These are phyloP conservation scores for Periglandula ipomoeae DNA, from an alignment of 2,329 filamentous ascomycete genomes.

Conservation along the genomic window DNA sequence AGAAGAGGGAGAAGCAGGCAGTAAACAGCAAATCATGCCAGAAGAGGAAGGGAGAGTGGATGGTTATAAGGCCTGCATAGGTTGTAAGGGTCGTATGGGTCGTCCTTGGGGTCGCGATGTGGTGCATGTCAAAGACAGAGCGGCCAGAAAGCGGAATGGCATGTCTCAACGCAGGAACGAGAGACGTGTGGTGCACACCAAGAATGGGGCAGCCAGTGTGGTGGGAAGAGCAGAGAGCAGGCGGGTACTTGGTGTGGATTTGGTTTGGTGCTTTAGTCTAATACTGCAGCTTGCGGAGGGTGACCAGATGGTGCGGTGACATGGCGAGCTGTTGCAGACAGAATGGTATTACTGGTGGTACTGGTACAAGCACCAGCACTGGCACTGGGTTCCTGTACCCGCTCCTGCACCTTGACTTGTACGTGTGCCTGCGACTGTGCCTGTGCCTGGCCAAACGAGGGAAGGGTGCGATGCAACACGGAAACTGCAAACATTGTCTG, in stretches of 20 bases:
- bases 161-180: constrained; percentile 32
- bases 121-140: constrained; percentile 1
- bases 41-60: constrained; percentile 1
- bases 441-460: too few species aligned
- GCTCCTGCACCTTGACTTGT: too few species aligned
- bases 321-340: too few species aligned
- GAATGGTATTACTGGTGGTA: too few species aligned
- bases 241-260: not conserved
- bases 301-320: too few species aligned
- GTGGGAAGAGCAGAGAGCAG: not conserved
- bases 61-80: too few species aligned
- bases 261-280: not conserved
- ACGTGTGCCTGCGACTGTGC: too few species aligned
- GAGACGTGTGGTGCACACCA: constrained; percentile 4
- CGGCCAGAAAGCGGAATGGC: constrained; percentile 21
- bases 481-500: too few species aligned
- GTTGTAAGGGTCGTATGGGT: not conserved
- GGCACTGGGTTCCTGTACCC: too few species aligned
- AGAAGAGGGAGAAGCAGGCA: not conserved
- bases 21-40: not conserved
- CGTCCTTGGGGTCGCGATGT: constrained; percentile 5
- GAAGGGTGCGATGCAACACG: too few species aligned
- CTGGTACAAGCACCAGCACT: too few species aligned
- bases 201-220: not conserved
- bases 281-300: too few species aligned